phyloP scores from a whole-genome alignment of 1,284 basidiomycete genomes.

The Mycena sp. region DNA sequence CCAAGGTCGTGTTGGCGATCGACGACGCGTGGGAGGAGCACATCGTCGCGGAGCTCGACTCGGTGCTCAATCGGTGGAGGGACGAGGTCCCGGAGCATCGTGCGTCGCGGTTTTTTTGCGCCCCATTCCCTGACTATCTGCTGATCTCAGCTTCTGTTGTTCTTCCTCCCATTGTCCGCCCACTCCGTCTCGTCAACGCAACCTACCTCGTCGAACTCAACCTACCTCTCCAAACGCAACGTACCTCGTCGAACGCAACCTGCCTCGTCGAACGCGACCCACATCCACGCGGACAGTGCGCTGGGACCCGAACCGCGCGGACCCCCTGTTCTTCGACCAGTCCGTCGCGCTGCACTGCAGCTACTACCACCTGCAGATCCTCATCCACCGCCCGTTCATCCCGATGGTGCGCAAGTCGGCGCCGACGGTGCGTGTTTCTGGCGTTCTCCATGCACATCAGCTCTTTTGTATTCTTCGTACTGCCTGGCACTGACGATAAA shows the following conservation, averaged over 20 bases:
- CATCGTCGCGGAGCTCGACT: conserved; percentile 55
- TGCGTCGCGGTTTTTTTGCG: neutral
- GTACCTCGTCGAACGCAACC: too few relatives aligned
- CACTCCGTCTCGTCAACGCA: too few relatives aligned
- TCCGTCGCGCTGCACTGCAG: conserved; percentile 20
- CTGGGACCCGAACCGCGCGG: conserved; percentile 20
- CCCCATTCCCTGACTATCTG: too few relatives aligned
- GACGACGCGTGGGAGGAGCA: conserved; percentile 50
- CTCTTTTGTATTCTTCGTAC: neutral
- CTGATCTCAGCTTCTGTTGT: too few relatives aligned
- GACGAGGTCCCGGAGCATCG: conserved; percentile 61
- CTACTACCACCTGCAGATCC: conserved; percentile 26
- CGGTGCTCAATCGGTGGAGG: conserved; percentile 70
- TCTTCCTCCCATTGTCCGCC: too few relatives aligned
- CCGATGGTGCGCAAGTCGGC: conserved; percentile 30
- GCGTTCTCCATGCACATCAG: neutral
- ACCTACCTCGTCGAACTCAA: too few relatives aligned
- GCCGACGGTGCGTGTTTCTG: conserved; percentile 3
- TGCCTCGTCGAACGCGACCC: neutral
- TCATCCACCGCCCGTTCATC: conserved; percentile 27
- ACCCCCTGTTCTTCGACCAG: conserved; percentile 29
- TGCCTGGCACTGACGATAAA: neutral
- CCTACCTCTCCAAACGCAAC: too few relatives aligned
- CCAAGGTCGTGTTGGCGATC: conserved; percentile 44
- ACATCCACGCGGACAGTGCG: conserved; percentile 20